Evolutionary conservation across 1,284 basidiomycete species (phyloP), one percentile per base, ranked within the genome.

Genomic region (Leccinum cinnamomeum): DNA sequence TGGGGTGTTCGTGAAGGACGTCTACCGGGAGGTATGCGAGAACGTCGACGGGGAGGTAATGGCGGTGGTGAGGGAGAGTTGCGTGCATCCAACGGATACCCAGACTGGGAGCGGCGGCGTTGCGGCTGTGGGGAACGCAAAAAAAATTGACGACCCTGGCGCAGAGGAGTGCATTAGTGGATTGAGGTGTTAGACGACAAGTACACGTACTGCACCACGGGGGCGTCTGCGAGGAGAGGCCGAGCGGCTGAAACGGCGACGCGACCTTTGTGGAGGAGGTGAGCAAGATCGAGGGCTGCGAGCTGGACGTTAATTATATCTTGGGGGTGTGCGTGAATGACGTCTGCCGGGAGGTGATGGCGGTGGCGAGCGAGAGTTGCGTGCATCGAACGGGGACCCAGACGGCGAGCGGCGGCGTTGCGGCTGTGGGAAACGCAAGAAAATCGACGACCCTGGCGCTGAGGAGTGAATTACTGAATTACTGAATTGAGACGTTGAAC

Each of bases 291-390:
- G 63, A 39, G 75, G 69, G 48, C 72, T 70, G 20, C 67, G 75
- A n/a, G 60, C 64, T 6, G 64, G 33, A 16, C 68, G 68, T 3
- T 67, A 60, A 39, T 28, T 68, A 37, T 65, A 68, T 44, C 66
- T 68, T 61, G 64, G 66, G 11, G 75, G 67, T 14, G 66, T 70
- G 10, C 79, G 80, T 8, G 81, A 84, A 58, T 74, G 74, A 20
- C 66, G 68, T 46, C 64, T 66, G 18, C 56, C 71, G 59, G n/a
- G 65, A 20, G 77, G 72, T 28, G 73, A 74, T 12, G 78, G 74
- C 11, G 78, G 73, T 1, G 78, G 74, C 2, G 83, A 82, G n/a
- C 79, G 79, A 44, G 82, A 83, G 59, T 82, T 76, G 69, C 80
- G 70, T 44, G 68, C 68, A 65, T 69, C 68, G 33, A 70, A 69